A percentile compares a stretch with the other conserved stretches of the same genome.
phyloP scores from a whole-genome alignment of 257 asterid genomes.

The Leonotis leonurus region DNA sequence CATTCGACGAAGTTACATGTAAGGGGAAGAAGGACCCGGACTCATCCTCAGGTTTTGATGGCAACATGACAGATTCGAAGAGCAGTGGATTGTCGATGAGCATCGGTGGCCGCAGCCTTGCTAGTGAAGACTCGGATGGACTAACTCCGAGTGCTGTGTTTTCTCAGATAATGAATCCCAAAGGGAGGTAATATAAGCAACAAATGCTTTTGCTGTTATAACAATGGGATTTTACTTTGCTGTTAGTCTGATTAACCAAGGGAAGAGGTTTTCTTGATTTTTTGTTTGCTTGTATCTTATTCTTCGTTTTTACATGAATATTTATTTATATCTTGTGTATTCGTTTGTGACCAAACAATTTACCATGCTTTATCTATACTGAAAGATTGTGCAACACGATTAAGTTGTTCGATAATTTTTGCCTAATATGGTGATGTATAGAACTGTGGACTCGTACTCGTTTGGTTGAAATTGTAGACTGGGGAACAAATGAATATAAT shows the following conservation, averaged over 20 bases:
- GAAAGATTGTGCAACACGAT: conserved; percentile 3
- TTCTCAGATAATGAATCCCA: conserved; percentile 93
- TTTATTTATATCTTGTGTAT: conserved; percentile 6
- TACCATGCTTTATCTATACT: conserved; percentile 29
- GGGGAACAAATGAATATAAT: not conserved
- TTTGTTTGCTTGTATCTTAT: conserved; percentile 1
- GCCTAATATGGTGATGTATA: not conserved
- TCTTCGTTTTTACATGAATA: conserved; percentile 9
- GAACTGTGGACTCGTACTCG: not conserved
- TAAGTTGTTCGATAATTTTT: conserved; percentile 1
- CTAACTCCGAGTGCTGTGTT: conserved; percentile 89
- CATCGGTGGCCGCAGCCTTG: conserved; percentile 85
- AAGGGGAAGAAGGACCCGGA: conserved; percentile 58
- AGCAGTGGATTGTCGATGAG: conserved; percentile 86
- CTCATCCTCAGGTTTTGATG: conserved; percentile 48
- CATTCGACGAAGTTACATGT: conserved; percentile 28
- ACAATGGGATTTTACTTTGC: not conserved
- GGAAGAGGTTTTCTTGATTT: conserved; percentile 2
- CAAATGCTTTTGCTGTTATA: not conserved
- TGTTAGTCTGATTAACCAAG: conserved; percentile 10
- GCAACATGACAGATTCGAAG: conserved; percentile 53
- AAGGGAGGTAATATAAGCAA: conserved; percentile 49
- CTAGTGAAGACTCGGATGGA: conserved; percentile 85
- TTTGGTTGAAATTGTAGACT: not conserved
- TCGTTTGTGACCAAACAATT: conserved; percentile 10